A percentile compares a stretch with the other conserved stretches of the same genome.
These are phyloP conservation scores for Suillus hirtellus DNA, from an alignment of 768 basidiomycete species.

Conservation along the genomic window DNA sequence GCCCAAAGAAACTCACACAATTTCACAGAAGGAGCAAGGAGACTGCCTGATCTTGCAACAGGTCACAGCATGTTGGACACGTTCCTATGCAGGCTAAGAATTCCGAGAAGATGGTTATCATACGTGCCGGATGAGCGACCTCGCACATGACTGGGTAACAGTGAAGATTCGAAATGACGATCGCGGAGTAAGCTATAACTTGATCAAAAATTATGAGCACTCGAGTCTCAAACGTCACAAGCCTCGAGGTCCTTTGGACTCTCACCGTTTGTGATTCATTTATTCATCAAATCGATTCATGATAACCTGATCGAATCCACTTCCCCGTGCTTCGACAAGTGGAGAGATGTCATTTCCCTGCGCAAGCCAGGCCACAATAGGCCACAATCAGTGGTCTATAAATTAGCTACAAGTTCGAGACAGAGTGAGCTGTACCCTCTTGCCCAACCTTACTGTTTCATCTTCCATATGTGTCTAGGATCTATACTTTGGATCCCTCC, in stretches of 20 bases:
- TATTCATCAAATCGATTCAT: conserved; percentile 2
- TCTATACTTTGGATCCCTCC: neutral
- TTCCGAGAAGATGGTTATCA: conserved; percentile 1
- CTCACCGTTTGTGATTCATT: neutral
- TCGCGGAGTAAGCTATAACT: neutral
- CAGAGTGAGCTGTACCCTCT: conserved; percentile 1
- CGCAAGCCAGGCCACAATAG: neutral
- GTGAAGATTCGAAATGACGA: neutral
- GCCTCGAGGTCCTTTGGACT: conserved; percentile 6
- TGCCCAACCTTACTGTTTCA: neutral
- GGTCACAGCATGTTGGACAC: conserved; percentile 2
- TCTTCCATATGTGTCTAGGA: neutral
- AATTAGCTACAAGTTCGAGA: conserved; percentile 1
- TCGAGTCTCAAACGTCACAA: neutral
- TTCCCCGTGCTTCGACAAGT: neutral
- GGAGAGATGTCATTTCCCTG: neutral
- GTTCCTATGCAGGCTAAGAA: conserved; percentile 4
- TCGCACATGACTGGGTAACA: neutral
- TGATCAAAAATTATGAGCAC: neutral
- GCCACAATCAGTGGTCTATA: conserved; percentile 2
- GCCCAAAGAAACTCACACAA: conserved; percentile 2
- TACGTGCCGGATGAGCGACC: neutral
- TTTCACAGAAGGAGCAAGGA: conserved; percentile 6
- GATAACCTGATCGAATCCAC: conserved; percentile 3
- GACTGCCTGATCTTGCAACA: conserved; percentile 3